phyloP scores from a whole-genome alignment of 2,329 filamentous ascomycete genomes.

The Aspergillus persii region DNA sequence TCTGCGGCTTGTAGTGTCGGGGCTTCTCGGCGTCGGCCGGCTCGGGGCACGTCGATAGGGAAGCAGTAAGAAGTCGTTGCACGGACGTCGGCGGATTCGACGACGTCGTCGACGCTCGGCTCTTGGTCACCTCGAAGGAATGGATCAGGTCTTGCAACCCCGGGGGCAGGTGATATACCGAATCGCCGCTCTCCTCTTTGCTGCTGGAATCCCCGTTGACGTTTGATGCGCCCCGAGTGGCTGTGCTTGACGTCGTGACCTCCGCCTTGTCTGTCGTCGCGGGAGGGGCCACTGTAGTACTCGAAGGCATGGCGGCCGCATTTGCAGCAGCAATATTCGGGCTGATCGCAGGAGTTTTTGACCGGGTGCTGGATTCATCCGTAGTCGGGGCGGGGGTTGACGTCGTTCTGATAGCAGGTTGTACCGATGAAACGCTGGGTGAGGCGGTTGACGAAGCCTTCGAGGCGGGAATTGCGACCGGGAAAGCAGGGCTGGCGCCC shows the following conservation, averaged over 20 bases:
- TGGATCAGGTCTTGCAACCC: slow-evolving; percentile 87
- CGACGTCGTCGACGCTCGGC: slow-evolving; percentile 51
- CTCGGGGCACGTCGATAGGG: slow-evolving; percentile 71
- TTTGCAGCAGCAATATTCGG: slow-evolving; percentile 45
- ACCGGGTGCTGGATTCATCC: slow-evolving; percentile 43
- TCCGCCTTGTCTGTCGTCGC: slow-evolving; percentile 50
- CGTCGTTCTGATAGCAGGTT: slow-evolving; percentile 44
- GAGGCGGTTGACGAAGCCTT: slow-evolving; percentile 60
- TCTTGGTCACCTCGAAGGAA: slow-evolving; percentile 81
- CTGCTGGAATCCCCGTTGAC: slow-evolving; percentile 48
- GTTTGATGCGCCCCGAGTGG: slow-evolving; percentile 38
- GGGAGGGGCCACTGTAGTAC: slow-evolving; percentile 43
- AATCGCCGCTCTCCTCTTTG: slow-evolving; percentile 64
- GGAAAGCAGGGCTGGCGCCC: slow-evolving; percentile 55
- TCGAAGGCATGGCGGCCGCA: slow-evolving; percentile 22
- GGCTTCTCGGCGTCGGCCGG: slow-evolving; percentile 77
- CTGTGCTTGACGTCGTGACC: slow-evolving; percentile 26
- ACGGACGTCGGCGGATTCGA: slow-evolving; percentile 63
- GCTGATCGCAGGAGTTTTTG: slow-evolving; percentile 54
- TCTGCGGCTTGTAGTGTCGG: slow-evolving; percentile 78
- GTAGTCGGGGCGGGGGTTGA: slow-evolving; percentile 35
- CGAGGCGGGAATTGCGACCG: slow-evolving; percentile 49
- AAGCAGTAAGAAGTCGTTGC: slow-evolving; percentile 71
- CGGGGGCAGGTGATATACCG: slow-evolving; percentile 87
- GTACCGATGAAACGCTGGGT: slow-evolving; percentile 50